Evolutionary conservation across 345 rosid genomes (phyloP), one percentile per base, ranked within the genome.

Genomic region (Diplotaxis tenuifolia): DNA sequence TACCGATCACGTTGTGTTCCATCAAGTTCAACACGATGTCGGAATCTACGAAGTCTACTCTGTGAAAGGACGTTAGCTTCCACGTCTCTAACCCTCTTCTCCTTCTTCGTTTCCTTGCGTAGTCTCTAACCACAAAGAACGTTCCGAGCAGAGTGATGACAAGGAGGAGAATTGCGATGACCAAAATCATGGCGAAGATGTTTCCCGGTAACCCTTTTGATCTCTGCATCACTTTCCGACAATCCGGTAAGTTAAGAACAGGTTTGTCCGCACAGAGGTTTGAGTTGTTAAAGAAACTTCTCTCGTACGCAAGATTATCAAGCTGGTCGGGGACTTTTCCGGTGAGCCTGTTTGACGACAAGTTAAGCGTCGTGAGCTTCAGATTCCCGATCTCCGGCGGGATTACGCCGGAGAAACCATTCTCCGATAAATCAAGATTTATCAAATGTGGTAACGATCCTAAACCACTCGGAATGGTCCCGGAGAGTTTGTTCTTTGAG

Each of bases 51-150:
- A 95, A 95, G 28, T 85, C 84, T 70, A 92, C 73, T 49, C 76
- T 80, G 22, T 92, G 96, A 72, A 94, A 94, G 0, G 97, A 85
- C 16, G 95, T 94, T 16, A 94, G 75, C 83, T 89, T 89, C 97
- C 97, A 95, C 19, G 86, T 77, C 28, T 76, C 83, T 1, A 83
- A 77, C n/a, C 81, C 68, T 0, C 56, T 80, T 8, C 21, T 47
- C 4, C 36, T 71, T 1, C 67, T 75, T 20, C 70, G 86, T 66
- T 83, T 87, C 75, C 79, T 78, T 25, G 73, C 73, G 73, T 66
- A 81, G 53, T 85, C 86, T 22, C 92, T 67, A 32, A 88, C 28
- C 67, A 79, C n/a, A 42, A 87, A 76, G 50, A 84, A 72, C 27
- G 83, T 73, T 5, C 79, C 71, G 8, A 81, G 12, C 45, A 72